phyloP scores from a whole-genome alignment of 306 rosid genomes.

The Malus fusca region DNA sequence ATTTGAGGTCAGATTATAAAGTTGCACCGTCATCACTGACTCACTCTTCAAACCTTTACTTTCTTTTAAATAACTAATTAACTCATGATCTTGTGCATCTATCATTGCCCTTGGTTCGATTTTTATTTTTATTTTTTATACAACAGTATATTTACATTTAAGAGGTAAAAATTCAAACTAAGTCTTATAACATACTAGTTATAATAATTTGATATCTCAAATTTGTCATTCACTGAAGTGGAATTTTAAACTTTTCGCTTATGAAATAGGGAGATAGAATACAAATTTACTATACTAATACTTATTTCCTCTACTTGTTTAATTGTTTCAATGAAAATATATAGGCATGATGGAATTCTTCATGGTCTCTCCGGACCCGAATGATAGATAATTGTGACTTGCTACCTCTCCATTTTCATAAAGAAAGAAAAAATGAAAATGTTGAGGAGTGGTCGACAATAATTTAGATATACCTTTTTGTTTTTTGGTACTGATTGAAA shows the following conservation, averaged over 20 bases:
- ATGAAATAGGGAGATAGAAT: not conserved
- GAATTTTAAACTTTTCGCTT: not conserved
- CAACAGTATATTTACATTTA: too few relatives aligned
- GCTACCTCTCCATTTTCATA: too few relatives aligned
- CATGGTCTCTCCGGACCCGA: fast-evolving
- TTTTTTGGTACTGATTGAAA: not conserved
- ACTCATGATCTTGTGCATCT: not conserved
- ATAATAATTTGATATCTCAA: too few relatives aligned
- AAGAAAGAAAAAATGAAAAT: not conserved
- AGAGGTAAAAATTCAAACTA: too few relatives aligned
- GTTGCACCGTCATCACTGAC: not conserved
- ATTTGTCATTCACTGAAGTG: too few relatives aligned
- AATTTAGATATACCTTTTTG: not conserved
- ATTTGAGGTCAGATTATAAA: not conserved
- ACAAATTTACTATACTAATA: not conserved
- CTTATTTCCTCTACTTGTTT: not conserved
- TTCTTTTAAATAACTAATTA: not conserved
- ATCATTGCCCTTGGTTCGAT: not conserved
- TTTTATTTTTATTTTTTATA: too few relatives aligned
- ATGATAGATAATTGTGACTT: fast-evolving
- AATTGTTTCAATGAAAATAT: not conserved
- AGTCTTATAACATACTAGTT: not conserved
- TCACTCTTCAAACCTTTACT: not conserved
- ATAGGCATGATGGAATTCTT: too few relatives aligned
- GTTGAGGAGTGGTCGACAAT: not conserved